phyloP scores from a whole-genome alignment of 306 rosid species.

The Boehmeria nivea region DNA sequence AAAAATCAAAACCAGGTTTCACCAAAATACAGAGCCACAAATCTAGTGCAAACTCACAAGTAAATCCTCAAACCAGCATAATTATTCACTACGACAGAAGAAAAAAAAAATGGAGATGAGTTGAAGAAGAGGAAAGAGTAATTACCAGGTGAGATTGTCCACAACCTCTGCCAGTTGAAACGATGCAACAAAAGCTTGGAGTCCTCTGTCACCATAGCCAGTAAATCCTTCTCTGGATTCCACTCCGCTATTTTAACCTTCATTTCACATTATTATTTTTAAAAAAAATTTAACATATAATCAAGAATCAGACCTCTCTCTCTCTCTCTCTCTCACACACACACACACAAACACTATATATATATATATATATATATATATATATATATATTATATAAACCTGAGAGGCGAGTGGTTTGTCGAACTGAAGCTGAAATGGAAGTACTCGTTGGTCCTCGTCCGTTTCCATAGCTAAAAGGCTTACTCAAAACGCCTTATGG shows the following conservation, averaged over 20 bases:
- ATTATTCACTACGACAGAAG: too few species aligned
- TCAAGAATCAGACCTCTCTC: too few species aligned
- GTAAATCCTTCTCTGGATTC: slow-evolving; percentile 97
- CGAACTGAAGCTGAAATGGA: slow-evolving; percentile 91
- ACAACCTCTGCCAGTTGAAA: slow-evolving; percentile 93
- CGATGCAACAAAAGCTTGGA: slow-evolving; percentile 91
- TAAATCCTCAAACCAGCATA: too few species aligned
- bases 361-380: slow-evolving; percentile 4
- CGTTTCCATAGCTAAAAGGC: slow-evolving; percentile 47
- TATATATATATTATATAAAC: slow-evolving; percentile 25
- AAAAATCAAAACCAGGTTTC: too few species aligned
- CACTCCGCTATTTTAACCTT: slow-evolving; percentile 84
- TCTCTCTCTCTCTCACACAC: too few species aligned
- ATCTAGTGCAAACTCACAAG: too few species aligned
- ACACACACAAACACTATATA: slow-evolving; percentile 7
- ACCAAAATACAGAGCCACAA: too few species aligned
- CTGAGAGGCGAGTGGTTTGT: slow-evolving; percentile 82
- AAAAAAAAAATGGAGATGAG: too few species aligned
- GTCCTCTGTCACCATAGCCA: slow-evolving; percentile 93
- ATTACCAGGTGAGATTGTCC: slow-evolving; percentile 85
- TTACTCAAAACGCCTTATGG: background rate
- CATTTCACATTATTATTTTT: slow-evolving; percentile 3
- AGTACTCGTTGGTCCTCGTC: slow-evolving; percentile 59
- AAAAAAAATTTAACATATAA: background rate
- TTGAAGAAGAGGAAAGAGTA: slow-evolving; percentile 7